Conservation (phyloP, 345 rosid species). For the Garcia nutans region DNA sequence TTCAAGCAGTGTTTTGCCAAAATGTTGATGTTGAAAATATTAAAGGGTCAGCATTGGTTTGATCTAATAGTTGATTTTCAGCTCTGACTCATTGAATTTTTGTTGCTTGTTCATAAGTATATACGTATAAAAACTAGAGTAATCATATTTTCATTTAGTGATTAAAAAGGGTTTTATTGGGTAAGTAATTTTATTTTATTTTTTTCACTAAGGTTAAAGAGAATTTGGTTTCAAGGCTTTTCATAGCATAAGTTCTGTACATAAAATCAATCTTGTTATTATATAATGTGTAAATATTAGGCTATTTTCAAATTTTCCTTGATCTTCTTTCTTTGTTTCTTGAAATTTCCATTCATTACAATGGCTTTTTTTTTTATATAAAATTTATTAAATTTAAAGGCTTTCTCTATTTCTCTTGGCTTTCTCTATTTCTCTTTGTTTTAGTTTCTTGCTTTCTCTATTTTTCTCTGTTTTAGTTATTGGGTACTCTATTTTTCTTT, state of each 20-base stretch:
- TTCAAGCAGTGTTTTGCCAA: constrained; percentile 47
- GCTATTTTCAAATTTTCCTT: neutral
- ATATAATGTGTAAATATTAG: neutral
- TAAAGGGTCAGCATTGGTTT: constrained; percentile 34
- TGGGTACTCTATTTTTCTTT: no score
- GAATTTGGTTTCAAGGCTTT: neutral
- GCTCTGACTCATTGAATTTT: constrained; percentile 44
- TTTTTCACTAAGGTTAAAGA: no score
- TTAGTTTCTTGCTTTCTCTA: no score
- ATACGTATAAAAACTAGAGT: neutral
- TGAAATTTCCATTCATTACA: no score
- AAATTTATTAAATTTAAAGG: no score
- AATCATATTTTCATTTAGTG: neutral
- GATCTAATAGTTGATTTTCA: constrained; percentile 63
- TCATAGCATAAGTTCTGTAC: neutral
- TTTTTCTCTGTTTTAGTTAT: no score
- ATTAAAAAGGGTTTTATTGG: neutral
- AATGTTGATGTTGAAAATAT: constrained; percentile 35
- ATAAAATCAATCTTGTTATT: neutral
- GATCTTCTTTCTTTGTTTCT: no score
- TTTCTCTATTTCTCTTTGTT: no score
- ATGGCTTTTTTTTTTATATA: no score
- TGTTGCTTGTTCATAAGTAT: neutral
- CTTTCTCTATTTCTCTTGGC: no score
- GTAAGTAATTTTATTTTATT: neutral